Conservation (phyloP, 1,284 basidiomycete genomes). For the Ceratobasidium sp. region DNA sequence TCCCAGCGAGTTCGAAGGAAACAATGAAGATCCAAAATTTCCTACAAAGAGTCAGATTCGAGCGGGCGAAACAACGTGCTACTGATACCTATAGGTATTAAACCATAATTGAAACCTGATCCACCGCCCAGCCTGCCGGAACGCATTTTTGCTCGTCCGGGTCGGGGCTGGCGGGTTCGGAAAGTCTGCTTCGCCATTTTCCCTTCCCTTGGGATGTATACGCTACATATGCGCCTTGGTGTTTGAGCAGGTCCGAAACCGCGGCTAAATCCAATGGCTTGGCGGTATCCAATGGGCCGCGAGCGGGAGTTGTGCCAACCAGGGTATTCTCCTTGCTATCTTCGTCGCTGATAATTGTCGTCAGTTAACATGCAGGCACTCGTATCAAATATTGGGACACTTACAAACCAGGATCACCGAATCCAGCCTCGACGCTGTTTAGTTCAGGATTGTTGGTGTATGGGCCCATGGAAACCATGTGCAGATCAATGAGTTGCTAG, state of each 20-base stretch:
- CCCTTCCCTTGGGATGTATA: not conserved
- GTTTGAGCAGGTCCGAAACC: not conserved
- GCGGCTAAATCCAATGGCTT: not conserved
- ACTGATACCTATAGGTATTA: conserved; percentile 56
- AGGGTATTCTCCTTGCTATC: conserved; percentile 1
- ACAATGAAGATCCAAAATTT: conserved; percentile 70
- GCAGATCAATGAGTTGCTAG: not conserved
- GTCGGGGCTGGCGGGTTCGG: not conserved
- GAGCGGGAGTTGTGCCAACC: conserved; percentile 14
- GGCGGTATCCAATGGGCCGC: not conserved
- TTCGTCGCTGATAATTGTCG: not conserved
- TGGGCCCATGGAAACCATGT: not conserved
- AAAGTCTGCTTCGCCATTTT: not conserved
- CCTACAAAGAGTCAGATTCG: conserved; percentile 44
- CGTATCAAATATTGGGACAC: conserved; percentile 1
- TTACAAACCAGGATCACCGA: not conserved
- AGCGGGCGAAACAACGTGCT: not conserved
- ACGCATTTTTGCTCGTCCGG: not conserved
- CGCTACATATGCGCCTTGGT: not conserved
- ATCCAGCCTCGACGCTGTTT: not conserved
- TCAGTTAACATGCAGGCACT: not conserved
- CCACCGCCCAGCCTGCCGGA: conserved; percentile 50
- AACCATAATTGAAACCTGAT: conserved; percentile 68
- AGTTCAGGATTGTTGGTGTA: not conserved
- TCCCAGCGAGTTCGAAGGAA: conserved; percentile 63